Evolutionary conservation across 1,139 yeast species (phyloP).

Genomic region (Kurtzmaniella quercitrusa): DNA sequence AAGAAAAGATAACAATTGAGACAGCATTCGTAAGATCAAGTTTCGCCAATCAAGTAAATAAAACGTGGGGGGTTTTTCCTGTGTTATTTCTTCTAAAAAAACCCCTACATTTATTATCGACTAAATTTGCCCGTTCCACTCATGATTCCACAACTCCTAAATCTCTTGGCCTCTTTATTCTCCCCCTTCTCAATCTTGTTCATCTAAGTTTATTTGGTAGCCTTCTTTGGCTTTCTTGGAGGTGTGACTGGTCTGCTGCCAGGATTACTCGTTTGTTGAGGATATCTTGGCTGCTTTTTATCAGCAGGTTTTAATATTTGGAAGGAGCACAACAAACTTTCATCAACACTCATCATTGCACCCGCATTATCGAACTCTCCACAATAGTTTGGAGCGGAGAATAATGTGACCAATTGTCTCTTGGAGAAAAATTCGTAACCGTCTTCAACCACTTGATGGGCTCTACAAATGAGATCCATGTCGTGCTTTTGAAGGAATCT

Average conservation of each 20-base stretch:
- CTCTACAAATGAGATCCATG: constrained; percentile 95
- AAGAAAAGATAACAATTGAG: background rate
- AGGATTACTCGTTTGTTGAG: constrained; percentile 50
- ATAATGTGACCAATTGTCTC: constrained; percentile 90
- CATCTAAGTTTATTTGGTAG: constrained; percentile 34
- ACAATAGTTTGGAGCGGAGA: constrained; percentile 96
- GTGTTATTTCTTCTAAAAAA: too few relatives aligned
- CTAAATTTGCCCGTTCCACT: background rate
- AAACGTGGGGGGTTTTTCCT: too few relatives aligned
- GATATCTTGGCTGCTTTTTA: constrained; percentile 68
- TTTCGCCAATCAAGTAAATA: background rate
- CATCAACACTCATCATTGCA: constrained; percentile 99
- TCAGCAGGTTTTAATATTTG: constrained; percentile 98
- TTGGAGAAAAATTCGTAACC: constrained; percentile 96
- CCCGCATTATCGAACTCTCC: constrained; percentile 99
- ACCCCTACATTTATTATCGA: background rate
- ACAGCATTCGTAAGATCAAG: background rate
- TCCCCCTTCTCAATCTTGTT: background rate
- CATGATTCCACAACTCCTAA: background rate
- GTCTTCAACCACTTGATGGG: constrained; percentile 98
- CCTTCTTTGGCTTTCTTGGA: constrained; percentile 69
- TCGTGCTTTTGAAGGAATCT: constrained; percentile 93
- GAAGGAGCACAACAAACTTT: constrained; percentile 91
- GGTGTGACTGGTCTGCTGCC: constrained; percentile 58
- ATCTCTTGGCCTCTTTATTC: background rate